A percentile compares a stretch with the other conserved stretches of the same genome.
Evolutionary conservation across 2,329 filamentous ascomycete genomes (phyloP).

Genomic region (Trichoderma polysporum): DNA sequence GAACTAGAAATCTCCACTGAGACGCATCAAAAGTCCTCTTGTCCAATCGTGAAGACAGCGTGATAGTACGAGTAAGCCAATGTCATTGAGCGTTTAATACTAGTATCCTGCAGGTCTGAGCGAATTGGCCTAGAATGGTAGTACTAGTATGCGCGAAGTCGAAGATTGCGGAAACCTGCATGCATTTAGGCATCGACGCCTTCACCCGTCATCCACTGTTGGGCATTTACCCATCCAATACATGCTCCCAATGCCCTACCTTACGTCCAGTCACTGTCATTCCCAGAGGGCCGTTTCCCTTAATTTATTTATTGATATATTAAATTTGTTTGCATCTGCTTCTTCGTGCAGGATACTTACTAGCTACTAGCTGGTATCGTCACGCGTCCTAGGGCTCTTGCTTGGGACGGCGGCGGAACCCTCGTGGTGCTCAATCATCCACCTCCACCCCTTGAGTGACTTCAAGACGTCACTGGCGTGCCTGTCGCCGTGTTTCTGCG

Average conservation of each 20-base stretch:
- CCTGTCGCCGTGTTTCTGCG: conserved; percentile 24
- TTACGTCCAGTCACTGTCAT: not conserved
- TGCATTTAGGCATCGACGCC: not conserved
- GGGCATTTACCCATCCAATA: not conserved
- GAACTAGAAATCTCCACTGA: conserved; percentile 12
- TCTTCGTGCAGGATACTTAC: not conserved
- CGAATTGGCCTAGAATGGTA: not conserved
- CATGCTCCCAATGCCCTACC: not conserved
- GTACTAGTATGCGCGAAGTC: not conserved
- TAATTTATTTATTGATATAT: not conserved
- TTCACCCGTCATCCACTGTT: not conserved
- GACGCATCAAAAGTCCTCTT: not conserved
- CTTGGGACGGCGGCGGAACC: not conserved
- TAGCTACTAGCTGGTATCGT: not conserved
- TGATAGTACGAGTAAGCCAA: not conserved
- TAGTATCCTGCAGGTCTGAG: conserved; percentile 11
- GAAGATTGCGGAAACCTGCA: not conserved
- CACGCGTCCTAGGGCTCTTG: not conserved
- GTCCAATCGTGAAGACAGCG: not conserved
- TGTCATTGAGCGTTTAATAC: not conserved
- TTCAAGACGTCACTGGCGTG: conserved; percentile 24
- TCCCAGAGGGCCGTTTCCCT: not conserved
- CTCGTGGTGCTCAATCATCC: conserved; percentile 19
- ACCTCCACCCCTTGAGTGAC: conserved; percentile 30
- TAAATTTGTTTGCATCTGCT: not conserved